Evolutionary conservation across 2,329 filamentous ascomycete genomes (phyloP), one percentile per base, ranked within the genome.

Genomic region (Claviceps sp.): DNA sequence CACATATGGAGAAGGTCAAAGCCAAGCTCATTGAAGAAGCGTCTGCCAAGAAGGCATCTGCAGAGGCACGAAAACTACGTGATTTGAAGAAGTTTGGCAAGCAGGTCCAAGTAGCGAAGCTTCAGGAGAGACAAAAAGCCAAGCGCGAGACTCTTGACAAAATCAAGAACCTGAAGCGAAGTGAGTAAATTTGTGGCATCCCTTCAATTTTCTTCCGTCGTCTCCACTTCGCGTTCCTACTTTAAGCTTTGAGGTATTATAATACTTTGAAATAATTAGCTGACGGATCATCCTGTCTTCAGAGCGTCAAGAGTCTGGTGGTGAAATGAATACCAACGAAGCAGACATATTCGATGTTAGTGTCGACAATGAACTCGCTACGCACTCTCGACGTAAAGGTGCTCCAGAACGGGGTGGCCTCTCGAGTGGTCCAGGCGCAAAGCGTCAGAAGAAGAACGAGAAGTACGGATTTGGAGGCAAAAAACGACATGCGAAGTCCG

Each of bases 21-120:
- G 81, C 84, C 63, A 95, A 94, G 77, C 74, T 97, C 62, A 78
- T 95, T 56, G 90, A 97, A 63, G 89, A 94, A 64, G 93, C 91
- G 0, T 87, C 91, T 11, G 77, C 82, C 55, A 95, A 95, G 77
- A 95, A 95, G 75, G 91, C 93, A 1, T 80, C 89, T 30, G 83
- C 87, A 24, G 93, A 98, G 69, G 93, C 93, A 6, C 81, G 89
- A 66, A 89, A 89, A 72, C 84, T 91, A 73, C 79, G 93, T 57
- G 93, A 98, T 67, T 76, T 97, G 62, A 97, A 96, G 82, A 98
- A 97, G 73, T 98, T 97, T 66, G 93, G 93, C 67, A 98, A 98
- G 75, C 88, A 95, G 68, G 93, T 97, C 50, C 93, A 98, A 74
- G 81, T 95, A 54, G 90, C 90, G 54, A 96, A 95, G 75, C 72